A percentile compares a stretch with the other conserved stretches of the same genome.
These are phyloP conservation scores for Cunninghamia lanceolata DNA, from an alignment of 75 land plant genomes.

Conservation along the genomic window DNA sequence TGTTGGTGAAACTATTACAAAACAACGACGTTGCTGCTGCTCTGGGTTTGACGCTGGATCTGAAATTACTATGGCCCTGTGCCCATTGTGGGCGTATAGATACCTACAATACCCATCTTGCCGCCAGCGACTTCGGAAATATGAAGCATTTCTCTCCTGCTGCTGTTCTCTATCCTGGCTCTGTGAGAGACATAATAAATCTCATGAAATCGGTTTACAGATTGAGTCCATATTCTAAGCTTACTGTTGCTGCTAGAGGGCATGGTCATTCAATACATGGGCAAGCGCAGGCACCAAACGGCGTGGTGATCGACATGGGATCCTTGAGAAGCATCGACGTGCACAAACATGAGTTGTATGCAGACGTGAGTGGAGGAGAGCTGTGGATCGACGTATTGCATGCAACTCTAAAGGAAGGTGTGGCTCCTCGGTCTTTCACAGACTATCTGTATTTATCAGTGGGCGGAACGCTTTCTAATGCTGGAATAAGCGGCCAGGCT, in stretches of 20 bases:
- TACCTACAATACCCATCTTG: conserved; percentile 25
- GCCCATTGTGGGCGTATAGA: conserved; percentile 19
- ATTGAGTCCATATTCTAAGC: conserved; percentile 20
- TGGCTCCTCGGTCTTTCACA: conserved; percentile 69
- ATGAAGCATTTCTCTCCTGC: conserved; percentile 26
- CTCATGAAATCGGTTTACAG: conserved; percentile 31
- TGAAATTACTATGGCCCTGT: conserved; percentile 11
- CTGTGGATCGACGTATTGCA: conserved; percentile 70
- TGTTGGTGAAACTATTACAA: conserved; percentile 8
- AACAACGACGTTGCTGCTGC: conserved; percentile 5
- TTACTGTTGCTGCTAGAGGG: conserved; percentile 57
- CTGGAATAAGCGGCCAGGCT: conserved; percentile 75
- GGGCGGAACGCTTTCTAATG: conserved; percentile 76
- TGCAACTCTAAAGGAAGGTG: conserved; percentile 48
- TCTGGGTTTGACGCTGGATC: conserved; percentile 24
- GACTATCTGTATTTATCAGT: conserved; percentile 68
- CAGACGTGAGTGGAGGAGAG: conserved; percentile 69
- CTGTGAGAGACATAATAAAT: conserved; percentile 42
- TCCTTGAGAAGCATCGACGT: conserved; percentile 11
- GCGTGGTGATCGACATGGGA: conserved; percentile 49
- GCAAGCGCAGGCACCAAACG: conserved; percentile 52
- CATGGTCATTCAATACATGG: conserved; percentile 80
- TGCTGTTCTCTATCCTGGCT: conserved; percentile 52
- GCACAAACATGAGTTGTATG: conserved; percentile 18
- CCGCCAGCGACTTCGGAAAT: conserved; percentile 51